phyloP scores from a whole-genome alignment of 345 rosid species.

The Dovyalis caffra region DNA sequence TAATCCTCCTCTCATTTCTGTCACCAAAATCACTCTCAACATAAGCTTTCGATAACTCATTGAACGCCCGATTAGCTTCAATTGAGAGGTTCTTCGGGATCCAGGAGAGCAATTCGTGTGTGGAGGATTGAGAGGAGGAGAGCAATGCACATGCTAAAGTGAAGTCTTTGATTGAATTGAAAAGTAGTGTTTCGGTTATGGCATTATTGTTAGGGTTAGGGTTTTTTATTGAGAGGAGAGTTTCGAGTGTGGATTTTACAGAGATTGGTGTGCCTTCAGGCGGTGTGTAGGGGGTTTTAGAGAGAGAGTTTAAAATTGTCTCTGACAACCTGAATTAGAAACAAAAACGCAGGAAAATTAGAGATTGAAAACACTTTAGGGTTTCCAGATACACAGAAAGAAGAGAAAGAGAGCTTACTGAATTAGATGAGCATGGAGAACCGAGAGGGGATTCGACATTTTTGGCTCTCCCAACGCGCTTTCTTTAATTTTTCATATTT shows the following conservation, averaged over 20 bases:
- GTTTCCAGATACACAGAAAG: not conserved
- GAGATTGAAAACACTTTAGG: not conserved
- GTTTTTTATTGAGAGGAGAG: constrained; percentile 41
- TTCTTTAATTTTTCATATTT: not conserved
- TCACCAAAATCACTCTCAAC: constrained; percentile 16
- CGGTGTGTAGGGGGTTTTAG: constrained; percentile 38
- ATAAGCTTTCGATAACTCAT: constrained; percentile 41
- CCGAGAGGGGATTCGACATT: constrained; percentile 37
- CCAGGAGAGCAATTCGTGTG: constrained; percentile 71
- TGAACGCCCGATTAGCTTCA: constrained; percentile 37
- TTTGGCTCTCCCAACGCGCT: not conserved
- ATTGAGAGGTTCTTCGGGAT: constrained; percentile 41
- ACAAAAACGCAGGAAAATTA: not conserved
- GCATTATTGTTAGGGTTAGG: not conserved
- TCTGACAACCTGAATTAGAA: constrained; percentile 39
- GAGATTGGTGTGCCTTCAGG: constrained; percentile 44
- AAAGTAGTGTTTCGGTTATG: constrained; percentile 21
- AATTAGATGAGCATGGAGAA: constrained; percentile 44
- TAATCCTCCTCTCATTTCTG: constrained; percentile 25
- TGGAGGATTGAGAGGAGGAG: constrained; percentile 49
- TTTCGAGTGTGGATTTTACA: constrained; percentile 47
- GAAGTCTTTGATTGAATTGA: constrained; percentile 39
- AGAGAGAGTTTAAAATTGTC: constrained; percentile 42
- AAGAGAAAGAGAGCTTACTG: constrained; percentile 37
- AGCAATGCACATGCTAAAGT: constrained; percentile 70